phyloP scores from a whole-genome alignment of 116 monocot genomes.

The Phalaenopsis hybrid region DNA sequence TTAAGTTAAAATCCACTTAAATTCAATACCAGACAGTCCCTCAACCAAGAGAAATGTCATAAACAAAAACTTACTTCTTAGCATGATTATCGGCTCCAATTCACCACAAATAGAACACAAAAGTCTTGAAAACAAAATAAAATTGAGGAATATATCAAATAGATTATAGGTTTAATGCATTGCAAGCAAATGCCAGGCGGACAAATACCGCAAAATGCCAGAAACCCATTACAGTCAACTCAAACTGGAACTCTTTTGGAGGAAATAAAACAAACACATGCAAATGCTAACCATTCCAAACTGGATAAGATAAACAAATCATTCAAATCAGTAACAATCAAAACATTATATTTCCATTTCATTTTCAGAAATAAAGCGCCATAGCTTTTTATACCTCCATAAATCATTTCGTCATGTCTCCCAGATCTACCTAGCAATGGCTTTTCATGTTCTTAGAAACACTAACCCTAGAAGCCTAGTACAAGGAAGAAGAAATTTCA shows the following conservation, averaged over 20 bases:
- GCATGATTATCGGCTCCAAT: neutral
- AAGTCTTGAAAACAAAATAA: neutral
- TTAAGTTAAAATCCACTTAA: too few species aligned
- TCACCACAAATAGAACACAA: neutral
- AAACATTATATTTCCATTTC: neutral
- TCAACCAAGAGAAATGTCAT: too few species aligned
- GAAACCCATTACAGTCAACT: neutral
- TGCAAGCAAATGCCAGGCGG: neutral
- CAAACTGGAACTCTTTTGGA: neutral
- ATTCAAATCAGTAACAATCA: neutral
- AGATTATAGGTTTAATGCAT: neutral
- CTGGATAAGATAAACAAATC: neutral
- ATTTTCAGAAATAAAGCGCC: neutral
- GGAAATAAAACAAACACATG: neutral
- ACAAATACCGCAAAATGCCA: neutral
- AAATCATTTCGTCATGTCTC: neutral
- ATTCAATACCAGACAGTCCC: too few species aligned
- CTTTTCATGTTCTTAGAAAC: neutral
- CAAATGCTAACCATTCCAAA: neutral
- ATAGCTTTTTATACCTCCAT: neutral
- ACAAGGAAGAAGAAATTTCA: neutral
- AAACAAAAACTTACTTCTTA: neutral
- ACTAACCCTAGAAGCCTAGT: neutral
- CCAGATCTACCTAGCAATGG: neutral
- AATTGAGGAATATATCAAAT: neutral